Percentiles rank a stretch among this genome's conserved stretches.
These are phyloP conservation scores for Nicotiana tomentosiformis DNA, from an alignment of 257 asterid genomes.

Conservation along the genomic window DNA sequence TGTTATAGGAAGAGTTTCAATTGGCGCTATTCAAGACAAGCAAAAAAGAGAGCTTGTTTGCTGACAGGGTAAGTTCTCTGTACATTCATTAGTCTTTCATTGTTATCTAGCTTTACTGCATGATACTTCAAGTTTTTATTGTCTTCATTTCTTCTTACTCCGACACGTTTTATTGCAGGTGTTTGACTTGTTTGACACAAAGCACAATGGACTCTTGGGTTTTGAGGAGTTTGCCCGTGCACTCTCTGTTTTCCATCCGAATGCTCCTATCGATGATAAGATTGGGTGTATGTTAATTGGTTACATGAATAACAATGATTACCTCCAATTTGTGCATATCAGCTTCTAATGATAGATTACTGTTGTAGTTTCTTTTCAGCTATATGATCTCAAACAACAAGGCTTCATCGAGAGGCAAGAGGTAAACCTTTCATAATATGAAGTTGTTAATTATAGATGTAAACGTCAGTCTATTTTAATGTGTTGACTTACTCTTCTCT, in stretches of 20 bases:
- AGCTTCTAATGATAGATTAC: not conserved
- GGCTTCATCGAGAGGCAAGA: conserved; percentile 99
- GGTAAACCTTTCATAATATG: conserved; percentile 32
- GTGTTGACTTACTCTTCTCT: not conserved
- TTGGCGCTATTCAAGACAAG: conserved; percentile 71
- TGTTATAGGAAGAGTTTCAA: conserved; percentile 80
- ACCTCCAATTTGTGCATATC: not conserved
- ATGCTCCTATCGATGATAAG: conserved; percentile 71
- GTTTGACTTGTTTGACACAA: conserved; percentile 73
- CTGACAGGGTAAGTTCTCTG: conserved; percentile 69
- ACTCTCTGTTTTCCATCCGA: conserved; percentile 79
- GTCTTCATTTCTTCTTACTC: not conserved
- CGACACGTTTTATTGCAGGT: conserved; percentile 29
- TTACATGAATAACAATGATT: not conserved
- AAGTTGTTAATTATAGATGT: not conserved
- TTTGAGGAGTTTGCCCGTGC: conserved; percentile 86
- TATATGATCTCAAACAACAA: conserved; percentile 99
- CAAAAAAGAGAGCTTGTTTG: conserved; percentile 75
- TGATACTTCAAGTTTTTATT: not conserved
- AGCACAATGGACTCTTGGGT: conserved; percentile 72
- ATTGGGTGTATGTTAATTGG: conserved; percentile 57
- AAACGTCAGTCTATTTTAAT: not conserved
- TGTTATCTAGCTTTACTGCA: not conserved
- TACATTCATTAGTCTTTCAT: conserved; percentile 21
- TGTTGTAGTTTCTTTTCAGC: conserved; percentile 83